Conservation (phyloP, 192 early-diverging fungal species). For the Lobosporangium transversale region DNA sequence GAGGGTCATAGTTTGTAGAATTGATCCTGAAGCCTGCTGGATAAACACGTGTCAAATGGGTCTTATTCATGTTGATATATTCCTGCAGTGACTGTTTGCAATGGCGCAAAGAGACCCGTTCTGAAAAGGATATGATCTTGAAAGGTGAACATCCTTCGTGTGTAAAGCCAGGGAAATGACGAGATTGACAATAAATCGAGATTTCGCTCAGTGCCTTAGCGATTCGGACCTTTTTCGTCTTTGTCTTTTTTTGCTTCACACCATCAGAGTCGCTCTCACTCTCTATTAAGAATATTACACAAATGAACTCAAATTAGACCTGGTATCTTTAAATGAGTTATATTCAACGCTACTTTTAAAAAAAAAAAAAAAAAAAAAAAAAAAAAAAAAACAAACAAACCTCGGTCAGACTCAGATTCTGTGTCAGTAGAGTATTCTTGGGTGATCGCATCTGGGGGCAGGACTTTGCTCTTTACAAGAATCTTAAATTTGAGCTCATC, state of each 20-base stretch:
- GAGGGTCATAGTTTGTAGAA: constrained; percentile 87
- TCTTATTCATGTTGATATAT: constrained; percentile 66
- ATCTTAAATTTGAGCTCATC: constrained; percentile 74
- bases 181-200: constrained; percentile 70
- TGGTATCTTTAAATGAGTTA: too few species aligned
- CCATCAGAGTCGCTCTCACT: constrained; percentile 49
- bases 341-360: too few species aligned
- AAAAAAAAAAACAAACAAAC: constrained; percentile 8
- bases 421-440: constrained; percentile 53
- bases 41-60: constrained; percentile 81
- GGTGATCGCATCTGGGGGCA: constrained; percentile 9
- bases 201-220: constrained; percentile 66
- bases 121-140: constrained; percentile 75
- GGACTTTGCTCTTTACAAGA: constrained; percentile 76
- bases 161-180: constrained; percentile 67
- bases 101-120: constrained; percentile 67
- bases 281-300: constrained; percentile 19
- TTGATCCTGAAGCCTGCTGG: constrained; percentile 81
- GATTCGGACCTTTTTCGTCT: constrained; percentile 52
- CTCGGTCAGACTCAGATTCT: constrained; percentile 53
- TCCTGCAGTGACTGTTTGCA: constrained; percentile 60
- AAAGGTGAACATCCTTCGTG: constrained; percentile 60
- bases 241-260: constrained; percentile 35
- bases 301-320: too few species aligned
- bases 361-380: background rate